Evolutionary conservation across 129 eudicot genomes (phyloP).

Genomic region (Mikania micrantha): DNA sequence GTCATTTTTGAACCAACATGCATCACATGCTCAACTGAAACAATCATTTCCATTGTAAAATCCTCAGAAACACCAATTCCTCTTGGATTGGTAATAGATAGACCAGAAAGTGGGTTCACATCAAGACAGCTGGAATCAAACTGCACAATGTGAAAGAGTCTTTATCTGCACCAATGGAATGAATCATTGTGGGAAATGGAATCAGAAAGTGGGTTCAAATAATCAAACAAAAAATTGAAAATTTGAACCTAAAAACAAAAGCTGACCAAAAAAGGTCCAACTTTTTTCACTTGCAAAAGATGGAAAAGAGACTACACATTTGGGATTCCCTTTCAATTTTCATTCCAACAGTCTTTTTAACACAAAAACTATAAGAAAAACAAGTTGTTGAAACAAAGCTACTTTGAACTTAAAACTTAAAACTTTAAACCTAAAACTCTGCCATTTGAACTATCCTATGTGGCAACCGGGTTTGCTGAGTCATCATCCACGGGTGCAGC

Average conservation of each 20-base stretch:
- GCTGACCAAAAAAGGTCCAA: constrained; percentile 23
- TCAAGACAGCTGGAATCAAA: too few species aligned
- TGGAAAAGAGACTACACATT: constrained; percentile 19
- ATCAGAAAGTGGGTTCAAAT: constrained; percentile 7
- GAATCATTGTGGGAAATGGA: too few species aligned
- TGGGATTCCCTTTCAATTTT: not conserved
- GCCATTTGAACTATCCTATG: constrained; percentile 10
- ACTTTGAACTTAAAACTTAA: not conserved
- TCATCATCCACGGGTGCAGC: constrained; percentile 2
- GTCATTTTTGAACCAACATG: constrained; percentile 8
- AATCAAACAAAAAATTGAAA: not conserved
- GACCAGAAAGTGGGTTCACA: too few species aligned
- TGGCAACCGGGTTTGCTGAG: not conserved
- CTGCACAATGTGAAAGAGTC: too few species aligned
- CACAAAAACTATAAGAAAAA: constrained; percentile 1
- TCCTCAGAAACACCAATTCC: constrained; percentile 8
- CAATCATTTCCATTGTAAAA: constrained; percentile 1
- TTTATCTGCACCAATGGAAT: too few species aligned
- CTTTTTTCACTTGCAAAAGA: constrained; percentile 18
- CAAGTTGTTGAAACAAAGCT: constrained; percentile 2
- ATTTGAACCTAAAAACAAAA: not conserved
- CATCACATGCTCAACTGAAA: constrained; percentile 10
- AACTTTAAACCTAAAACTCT: constrained; percentile 8
- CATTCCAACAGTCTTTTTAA: not conserved
- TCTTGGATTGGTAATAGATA: not conserved